These are phyloP conservation scores for Gynostemma pentaphyllum DNA, from an alignment of 306 rosid genomes.

Conservation along the genomic window DNA sequence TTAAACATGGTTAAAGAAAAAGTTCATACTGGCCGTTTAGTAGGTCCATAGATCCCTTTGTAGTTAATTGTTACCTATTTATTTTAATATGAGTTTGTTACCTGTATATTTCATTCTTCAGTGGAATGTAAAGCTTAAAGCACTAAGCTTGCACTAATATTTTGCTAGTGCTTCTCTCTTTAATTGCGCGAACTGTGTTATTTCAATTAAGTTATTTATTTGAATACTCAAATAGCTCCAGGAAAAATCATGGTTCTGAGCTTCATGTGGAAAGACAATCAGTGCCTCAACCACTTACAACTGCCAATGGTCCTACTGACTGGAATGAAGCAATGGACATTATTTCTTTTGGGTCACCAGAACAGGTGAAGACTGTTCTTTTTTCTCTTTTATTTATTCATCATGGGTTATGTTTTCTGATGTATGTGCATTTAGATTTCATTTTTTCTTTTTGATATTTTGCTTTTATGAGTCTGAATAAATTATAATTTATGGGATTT, in stretches of 20 bases:
- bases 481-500: not conserved
- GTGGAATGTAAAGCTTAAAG: no score
- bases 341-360: constrained; percentile 89
- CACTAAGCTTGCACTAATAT: no score
- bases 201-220: constrained; percentile 1
- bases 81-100: no score
- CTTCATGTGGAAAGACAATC: constrained; percentile 49
- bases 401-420: no score
- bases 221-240: constrained; percentile 9
- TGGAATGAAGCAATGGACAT: constrained; percentile 98
- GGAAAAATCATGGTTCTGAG: constrained; percentile 67
- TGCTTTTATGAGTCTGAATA: not conserved
- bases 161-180: not conserved
- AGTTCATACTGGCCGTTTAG: no score
- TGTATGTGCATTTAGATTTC: not conserved
- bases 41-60: not conserved
- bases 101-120: no score
- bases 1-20: no score
- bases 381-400: not conserved
- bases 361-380: constrained; percentile 50
- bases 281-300: constrained; percentile 37
- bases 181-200: not conserved
- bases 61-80: no score
- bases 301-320: constrained; percentile 72
- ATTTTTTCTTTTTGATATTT: not conserved